These are phyloP conservation scores for Phaeophleospora eucalypticola DNA, from an alignment of 2,329 filamentous ascomycete species.

Conservation along the genomic window DNA sequence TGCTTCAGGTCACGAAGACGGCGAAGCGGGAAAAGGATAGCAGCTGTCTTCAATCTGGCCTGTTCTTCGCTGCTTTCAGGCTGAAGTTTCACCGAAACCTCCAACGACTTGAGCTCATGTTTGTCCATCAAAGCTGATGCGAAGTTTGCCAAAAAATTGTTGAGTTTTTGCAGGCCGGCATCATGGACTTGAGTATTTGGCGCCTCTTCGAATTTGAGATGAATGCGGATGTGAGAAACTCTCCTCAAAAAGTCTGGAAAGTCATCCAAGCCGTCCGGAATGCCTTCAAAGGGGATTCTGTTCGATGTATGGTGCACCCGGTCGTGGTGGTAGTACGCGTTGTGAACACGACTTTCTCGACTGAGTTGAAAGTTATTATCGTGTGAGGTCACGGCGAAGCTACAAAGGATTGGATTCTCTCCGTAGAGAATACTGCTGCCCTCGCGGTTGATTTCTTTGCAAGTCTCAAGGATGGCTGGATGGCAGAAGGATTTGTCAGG, in stretches of 20 bases:
- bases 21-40: slow-evolving; percentile 12
- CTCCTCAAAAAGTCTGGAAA: slow-evolving; percentile 2
- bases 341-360: neutral
- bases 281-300: too few relatives aligned
- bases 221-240: neutral
- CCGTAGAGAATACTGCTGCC: slow-evolving; percentile 21
- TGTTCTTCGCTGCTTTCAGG: too few relatives aligned
- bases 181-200: neutral
- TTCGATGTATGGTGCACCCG: too few relatives aligned
- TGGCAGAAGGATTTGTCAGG: slow-evolving; percentile 2
- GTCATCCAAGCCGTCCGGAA: too few relatives aligned
- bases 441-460: slow-evolving; percentile 19
- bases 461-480: slow-evolving; percentile 14
- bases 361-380: neutral
- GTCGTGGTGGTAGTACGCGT: too few relatives aligned
- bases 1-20: slow-evolving; percentile 8
- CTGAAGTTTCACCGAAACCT: too few relatives aligned
- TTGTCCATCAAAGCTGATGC: slow-evolving; percentile 15
- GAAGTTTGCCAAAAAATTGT: slow-evolving; percentile 7
- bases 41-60: too few relatives aligned
- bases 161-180: neutral
- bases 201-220: neutral
- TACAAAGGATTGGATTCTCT: slow-evolving; percentile 1
- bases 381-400: neutral
- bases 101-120: slow-evolving; percentile 2